Evolutionary conservation across 306 rosid genomes (phyloP).

Genomic region (Castanea crenata): DNA sequence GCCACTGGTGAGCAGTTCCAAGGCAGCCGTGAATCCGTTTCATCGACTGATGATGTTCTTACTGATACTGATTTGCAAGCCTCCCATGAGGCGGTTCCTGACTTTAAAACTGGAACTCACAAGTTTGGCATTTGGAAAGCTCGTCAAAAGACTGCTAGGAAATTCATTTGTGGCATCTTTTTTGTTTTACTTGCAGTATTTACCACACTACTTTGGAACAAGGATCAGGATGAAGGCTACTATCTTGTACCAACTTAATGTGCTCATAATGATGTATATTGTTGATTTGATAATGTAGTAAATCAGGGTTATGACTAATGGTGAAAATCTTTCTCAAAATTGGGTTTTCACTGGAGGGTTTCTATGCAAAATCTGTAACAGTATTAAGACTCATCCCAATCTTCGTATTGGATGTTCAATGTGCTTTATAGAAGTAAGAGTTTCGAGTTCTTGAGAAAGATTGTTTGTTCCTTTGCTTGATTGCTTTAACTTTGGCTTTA

Average conservation of each 20-base stretch:
- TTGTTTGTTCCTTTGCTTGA: background rate
- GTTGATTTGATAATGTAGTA: constrained; percentile 8
- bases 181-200: constrained; percentile 46
- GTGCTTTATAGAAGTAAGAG: background rate
- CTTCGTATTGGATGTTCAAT: background rate
- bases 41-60: constrained; percentile 54
- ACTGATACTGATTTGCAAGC: constrained; percentile 30
- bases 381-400: background rate
- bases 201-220: constrained; percentile 55
- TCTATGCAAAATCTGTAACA: background rate
- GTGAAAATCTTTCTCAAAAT: background rate
- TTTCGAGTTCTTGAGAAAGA: background rate
- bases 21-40: constrained; percentile 62
- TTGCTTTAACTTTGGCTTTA: background rate
- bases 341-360: background rate
- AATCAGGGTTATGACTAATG: background rate
- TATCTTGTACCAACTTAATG: constrained; percentile 72
- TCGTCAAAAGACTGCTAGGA: constrained; percentile 32
- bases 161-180: constrained; percentile 56
- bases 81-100: constrained; percentile 32
- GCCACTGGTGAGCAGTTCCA: constrained; percentile 39
- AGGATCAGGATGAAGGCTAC: constrained; percentile 48
- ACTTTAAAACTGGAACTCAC: constrained; percentile 19
- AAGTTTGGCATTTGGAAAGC: constrained; percentile 19
- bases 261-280: constrained; percentile 17